Percentiles rank a stretch among this genome's conserved stretches.
Evolutionary conservation across 495 filamentous ascomycete genomes (phyloP).

Genomic region (Penicillium turbatum): DNA sequence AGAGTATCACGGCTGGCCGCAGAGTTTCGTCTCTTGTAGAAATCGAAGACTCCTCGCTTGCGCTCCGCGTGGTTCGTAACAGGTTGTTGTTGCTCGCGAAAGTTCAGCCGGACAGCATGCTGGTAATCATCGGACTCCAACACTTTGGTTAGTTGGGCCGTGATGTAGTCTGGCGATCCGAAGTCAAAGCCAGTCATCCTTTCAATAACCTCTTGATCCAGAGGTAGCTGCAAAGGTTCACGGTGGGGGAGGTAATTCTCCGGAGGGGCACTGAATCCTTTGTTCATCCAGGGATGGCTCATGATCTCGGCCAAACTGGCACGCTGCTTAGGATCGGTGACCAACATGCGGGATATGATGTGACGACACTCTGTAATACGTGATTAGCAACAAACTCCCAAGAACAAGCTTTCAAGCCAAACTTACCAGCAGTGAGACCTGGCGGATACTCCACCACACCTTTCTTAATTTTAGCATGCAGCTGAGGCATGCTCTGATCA

Average conservation of each 20-base stretch:
- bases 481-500: slow-evolving; percentile 97
- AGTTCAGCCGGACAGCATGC: slow-evolving; percentile 62
- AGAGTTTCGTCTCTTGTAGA: slow-evolving; percentile 93
- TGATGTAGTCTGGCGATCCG: slow-evolving; percentile 78
- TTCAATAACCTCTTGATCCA: slow-evolving; percentile 77
- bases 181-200: slow-evolving; percentile 99
- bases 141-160: slow-evolving; percentile 71
- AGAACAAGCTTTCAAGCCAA: not conserved
- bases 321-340: slow-evolving; percentile 85
- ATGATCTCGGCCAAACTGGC: slow-evolving; percentile 89
- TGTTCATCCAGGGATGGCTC: slow-evolving; percentile 95
- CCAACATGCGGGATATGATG: slow-evolving; percentile 92
- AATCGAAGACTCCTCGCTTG: slow-evolving; percentile 89
- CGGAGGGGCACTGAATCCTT: slow-evolving; percentile 78
- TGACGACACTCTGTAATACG: slow-evolving; percentile 73
- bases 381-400: not conserved
- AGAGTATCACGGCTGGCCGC: slow-evolving; percentile 80
- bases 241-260: slow-evolving; percentile 85
- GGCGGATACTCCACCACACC: slow-evolving; percentile 92
- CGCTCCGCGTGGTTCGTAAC: slow-evolving; percentile 69
- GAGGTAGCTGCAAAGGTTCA: slow-evolving; percentile 77
- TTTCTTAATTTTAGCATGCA: slow-evolving; percentile 99
- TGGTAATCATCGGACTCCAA: slow-evolving; percentile 92
- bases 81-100: slow-evolving; percentile 59
- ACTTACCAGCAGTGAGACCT: slow-evolving; percentile 82